These are phyloP conservation scores for Fraxinus albicans DNA, from an alignment of 305 asterid genomes.

Conservation along the genomic window DNA sequence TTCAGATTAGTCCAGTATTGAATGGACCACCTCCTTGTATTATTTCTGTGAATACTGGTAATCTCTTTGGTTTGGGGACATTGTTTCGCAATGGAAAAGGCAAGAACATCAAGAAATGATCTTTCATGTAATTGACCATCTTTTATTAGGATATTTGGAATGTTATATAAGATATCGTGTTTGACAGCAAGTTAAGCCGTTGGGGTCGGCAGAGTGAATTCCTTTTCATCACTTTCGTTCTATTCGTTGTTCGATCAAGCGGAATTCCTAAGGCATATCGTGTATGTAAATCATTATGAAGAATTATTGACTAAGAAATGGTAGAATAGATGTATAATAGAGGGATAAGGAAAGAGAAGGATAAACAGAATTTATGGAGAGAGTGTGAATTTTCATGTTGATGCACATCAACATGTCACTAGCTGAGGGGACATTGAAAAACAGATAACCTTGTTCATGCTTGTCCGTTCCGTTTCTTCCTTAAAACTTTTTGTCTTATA, in stretches of 20 bases:
- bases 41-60: slow-evolving; percentile 37
- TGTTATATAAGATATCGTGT: background rate
- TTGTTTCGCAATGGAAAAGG: slow-evolving; percentile 40
- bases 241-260: background rate
- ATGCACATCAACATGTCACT: slow-evolving; percentile 15
- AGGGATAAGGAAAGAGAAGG: background rate
- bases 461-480: slow-evolving; percentile 6
- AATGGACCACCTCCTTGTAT: slow-evolving; percentile 38
- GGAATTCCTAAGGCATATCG: background rate
- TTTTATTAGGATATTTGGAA: background rate
- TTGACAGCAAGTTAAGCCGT: background rate
- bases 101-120: slow-evolving; percentile 36
- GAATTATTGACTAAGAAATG: background rate
- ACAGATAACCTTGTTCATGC: slow-evolving; percentile 14
- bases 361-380: slow-evolving; percentile 5
- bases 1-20: slow-evolving; percentile 36
- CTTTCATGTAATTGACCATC: background rate
- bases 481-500: background rate
- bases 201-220: background rate
- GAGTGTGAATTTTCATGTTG: slow-evolving; percentile 15
- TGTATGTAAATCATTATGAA: background rate
- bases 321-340: background rate
- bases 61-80: slow-evolving; percentile 46
- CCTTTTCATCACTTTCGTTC: background rate
- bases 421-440: slow-evolving; percentile 21